Evolutionary conservation across 768 basidiomycete genomes (phyloP), one percentile per base, ranked within the genome.

Genomic region (Calocera viscosa): DNA sequence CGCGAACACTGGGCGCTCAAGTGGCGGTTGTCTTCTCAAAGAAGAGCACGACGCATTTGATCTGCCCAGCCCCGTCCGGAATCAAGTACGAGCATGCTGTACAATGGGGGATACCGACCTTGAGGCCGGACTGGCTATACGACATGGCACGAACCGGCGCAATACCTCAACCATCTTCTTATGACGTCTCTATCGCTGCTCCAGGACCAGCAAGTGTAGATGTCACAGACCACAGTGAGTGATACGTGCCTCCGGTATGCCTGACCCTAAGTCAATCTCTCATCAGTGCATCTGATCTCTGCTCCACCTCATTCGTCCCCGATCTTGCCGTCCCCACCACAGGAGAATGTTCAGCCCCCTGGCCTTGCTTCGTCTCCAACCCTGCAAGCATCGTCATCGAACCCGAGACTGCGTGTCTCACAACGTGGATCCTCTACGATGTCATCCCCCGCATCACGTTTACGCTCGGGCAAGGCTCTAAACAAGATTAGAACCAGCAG

Each of bases 21-120:
- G 53, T 60, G 30, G 53, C 66, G 49, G 65, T 65, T 24, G 32
- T 32, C n/a, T 88, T 88, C 74, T 87, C 84, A 16, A 80, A 84
- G 19, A 81, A 80, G 64, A 67, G 71, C 12, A 83, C 86, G 1
- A 94, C 93, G 0, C 90, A 95, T 70, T 80, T 96, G 1, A 77
- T 96, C 8, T 93, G 91, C 73, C 88, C 89, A 0, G 80, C 84
- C 5, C 83, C 81, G 0, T 77, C 73, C 0, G 91, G 94, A 17
- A 78, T 80, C 26, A 95, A 96, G 73, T 90, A 83, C 64, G 83
- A 86, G 17, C 91, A 87, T 73, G 91, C 93, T 1, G 72, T 74
- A 40, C 84, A 90, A 73, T 95, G 94, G 93, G 80, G 80, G 16
- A 82, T 88, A 8, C 85, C 87, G 0, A 83, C 90, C n/a, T 80